A percentile compares a stretch with the other conserved stretches of the same genome.
phyloP scores from a whole-genome alignment of 139 green algal species.

The Asterochloris sp. region DNA sequence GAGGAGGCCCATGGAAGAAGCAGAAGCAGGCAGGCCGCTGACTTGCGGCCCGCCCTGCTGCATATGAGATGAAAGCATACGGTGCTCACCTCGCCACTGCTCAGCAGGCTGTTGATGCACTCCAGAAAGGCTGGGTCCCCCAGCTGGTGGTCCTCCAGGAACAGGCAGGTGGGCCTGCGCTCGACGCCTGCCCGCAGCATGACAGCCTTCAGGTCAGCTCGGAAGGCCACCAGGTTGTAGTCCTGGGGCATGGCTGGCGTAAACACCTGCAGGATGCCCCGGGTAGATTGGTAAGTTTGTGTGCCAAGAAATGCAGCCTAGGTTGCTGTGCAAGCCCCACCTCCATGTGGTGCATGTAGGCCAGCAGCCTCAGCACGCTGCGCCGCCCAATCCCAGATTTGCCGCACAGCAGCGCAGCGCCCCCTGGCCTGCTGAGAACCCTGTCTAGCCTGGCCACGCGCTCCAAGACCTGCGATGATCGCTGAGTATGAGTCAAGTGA shows the following conservation, averaged over 20 bases:
- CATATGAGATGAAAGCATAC: neutral
- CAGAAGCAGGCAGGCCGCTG: neutral
- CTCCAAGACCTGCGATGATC: constrained; percentile 39
- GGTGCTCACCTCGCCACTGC: constrained; percentile 44
- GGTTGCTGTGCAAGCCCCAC: constrained; percentile 10
- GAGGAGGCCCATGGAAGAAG: neutral
- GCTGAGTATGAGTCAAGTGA: too few species aligned
- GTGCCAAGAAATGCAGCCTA: neutral
- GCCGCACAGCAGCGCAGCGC: constrained; percentile 62
- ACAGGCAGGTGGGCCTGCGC: constrained; percentile 49
- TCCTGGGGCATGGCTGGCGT: constrained; percentile 24
- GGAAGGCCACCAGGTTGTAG: constrained; percentile 63
- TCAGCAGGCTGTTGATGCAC: constrained; percentile 62
- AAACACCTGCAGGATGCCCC: neutral
- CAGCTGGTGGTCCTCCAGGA: constrained; percentile 76
- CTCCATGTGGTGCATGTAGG: constrained; percentile 71
- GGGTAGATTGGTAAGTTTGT: neutral
- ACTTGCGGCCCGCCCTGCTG: neutral
- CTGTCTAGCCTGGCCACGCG: constrained; percentile 59
- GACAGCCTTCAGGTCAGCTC: constrained; percentile 64
- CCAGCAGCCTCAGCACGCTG: constrained; percentile 47
- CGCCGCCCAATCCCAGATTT: constrained; percentile 51
- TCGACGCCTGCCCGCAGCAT: constrained; percentile 54
- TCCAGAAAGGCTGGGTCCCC: constrained; percentile 49
- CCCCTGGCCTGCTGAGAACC: constrained; percentile 47